Conservation (phyloP, 805 yeast species). For the Millerozyma acaciae region DNA sequence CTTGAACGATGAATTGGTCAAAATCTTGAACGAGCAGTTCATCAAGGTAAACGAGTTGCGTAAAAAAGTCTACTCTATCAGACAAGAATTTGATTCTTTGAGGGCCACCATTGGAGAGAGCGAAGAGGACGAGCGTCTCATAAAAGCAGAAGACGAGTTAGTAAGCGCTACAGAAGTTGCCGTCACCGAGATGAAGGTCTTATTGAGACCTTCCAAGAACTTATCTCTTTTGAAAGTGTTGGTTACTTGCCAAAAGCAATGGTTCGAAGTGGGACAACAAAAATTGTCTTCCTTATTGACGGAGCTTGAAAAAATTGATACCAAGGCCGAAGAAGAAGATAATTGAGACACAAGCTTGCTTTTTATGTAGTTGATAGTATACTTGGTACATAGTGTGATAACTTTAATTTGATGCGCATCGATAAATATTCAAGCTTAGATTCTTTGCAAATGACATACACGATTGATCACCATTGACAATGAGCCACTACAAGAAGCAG, state of each 20-base stretch:
- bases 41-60: constrained; percentile 58
- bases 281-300: constrained; percentile 28
- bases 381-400: no score
- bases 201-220: constrained; percentile 64
- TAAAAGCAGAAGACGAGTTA: constrained; percentile 67
- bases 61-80: constrained; percentile 63
- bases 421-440: no score
- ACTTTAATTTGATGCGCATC: no score
- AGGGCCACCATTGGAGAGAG: constrained; percentile 51
- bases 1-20: constrained; percentile 54
- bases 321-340: constrained; percentile 35
- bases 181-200: constrained; percentile 71
- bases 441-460: no score
- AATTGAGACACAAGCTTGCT: no score
- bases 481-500: constrained; percentile 12
- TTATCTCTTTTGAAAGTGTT: constrained; percentile 63
- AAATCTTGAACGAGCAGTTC: constrained; percentile 54
- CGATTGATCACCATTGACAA: no score
- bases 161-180: constrained; percentile 77
- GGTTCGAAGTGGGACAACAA: constrained; percentile 31
- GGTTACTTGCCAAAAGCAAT: constrained; percentile 65
- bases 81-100: constrained; percentile 65
- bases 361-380: no score
- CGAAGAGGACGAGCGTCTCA: constrained; percentile 49
- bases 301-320: constrained; percentile 31